Evolutionary conservation across 176 grass and related monocot genomes (phyloP), one percentile per base, ranked within the genome.

Genomic region (Rhynchospora breviuscula): DNA sequence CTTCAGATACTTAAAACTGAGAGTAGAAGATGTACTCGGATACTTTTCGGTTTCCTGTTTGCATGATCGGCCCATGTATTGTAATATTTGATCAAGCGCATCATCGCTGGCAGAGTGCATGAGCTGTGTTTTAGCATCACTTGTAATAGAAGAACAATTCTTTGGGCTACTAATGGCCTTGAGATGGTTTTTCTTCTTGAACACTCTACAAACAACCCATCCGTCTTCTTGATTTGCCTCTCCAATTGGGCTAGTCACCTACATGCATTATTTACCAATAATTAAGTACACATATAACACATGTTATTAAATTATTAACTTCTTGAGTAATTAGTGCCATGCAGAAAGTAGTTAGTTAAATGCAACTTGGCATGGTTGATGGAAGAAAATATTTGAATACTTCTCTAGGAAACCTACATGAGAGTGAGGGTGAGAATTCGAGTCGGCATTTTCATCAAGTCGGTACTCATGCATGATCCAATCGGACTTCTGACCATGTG

Each of bases 391-490:
- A 44, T 22, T 81, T 71, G 22, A 17, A 33, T 78, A 33, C 51
- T 67, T 70, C 8, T 49, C 17, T 65, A 35, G 4, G 14, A 48
- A 10, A 47, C 81, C 18, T 74, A 74, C 63, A 45, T 57, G 61
- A 77, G 86, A 52, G 43, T 63, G 31, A 70, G 63, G 54, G 67
- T 84, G 22, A 54, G 43, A 60, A 63, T 12, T 85, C 7, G 53
- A 31, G 44, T 57, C 69, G 12, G 59, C 57, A 18, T 84, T 61
- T 8, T 97, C 93, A 15, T 97, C 93, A 48, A 97, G 91, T 29
- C 93, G 85, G 77, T 97, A 97, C 87, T 97, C 93, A 25, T 97
- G 93, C 93, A 97, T 97, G 71, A 97, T 97, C 93, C 93, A 97
- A 47, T 91, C 92, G 0, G 95, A 98, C 25, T 98, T 98, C 85